Base-by-base conservation (phyloP, 495 filamentous ascomycete species). In the Neurospora sp. region DNA sequence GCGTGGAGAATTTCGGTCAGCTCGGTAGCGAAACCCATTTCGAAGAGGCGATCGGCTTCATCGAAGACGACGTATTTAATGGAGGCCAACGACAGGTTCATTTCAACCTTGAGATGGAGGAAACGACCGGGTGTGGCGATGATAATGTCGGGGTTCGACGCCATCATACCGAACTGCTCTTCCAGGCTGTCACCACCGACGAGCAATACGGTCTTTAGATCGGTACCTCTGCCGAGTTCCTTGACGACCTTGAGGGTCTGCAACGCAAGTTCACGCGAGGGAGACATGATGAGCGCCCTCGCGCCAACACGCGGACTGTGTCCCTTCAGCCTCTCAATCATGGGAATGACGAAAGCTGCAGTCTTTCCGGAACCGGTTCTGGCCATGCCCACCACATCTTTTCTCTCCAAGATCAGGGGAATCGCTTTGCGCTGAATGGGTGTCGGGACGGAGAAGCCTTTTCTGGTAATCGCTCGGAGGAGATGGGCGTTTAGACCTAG, bases 401-500 rank as follows among this genome's bases (percentile, higher is more conserved):
- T 89, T 71, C 91, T 88, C 62, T 97, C 93, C 78, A 97, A 85
- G 54, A 98, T 87, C 71, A 98, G 85, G 5, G 96, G 96, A 66
- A 99, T 96, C 10, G 96, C 92, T 84, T 98, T 98, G 42, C 96
- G 88, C 85, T 99, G 96, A 80, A 99, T 98, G 0, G 96, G 96
- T 5, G 96, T 99, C 0, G 96, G 96, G 3, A 98, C 92, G 2
- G 91, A 92, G 82, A 97, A 99, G 37, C 96, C 96, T 82, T 98
- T 98, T 74, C 91, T 88, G 19, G 91, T 88, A 70, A 99, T 98
- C 6, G 96, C 93, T 78, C 94, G 93, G 38, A 98, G 84, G 17
- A 99, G 85, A 69, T 90, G 89, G 38, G 88, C 81, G 84, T 91
- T 96, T 42, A 99, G 85, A 62, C 91, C 88, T 90, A 72, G 84